Evolutionary conservation across 1,284 basidiomycete species (phyloP).

Genomic region (Irpex lacteus): DNA sequence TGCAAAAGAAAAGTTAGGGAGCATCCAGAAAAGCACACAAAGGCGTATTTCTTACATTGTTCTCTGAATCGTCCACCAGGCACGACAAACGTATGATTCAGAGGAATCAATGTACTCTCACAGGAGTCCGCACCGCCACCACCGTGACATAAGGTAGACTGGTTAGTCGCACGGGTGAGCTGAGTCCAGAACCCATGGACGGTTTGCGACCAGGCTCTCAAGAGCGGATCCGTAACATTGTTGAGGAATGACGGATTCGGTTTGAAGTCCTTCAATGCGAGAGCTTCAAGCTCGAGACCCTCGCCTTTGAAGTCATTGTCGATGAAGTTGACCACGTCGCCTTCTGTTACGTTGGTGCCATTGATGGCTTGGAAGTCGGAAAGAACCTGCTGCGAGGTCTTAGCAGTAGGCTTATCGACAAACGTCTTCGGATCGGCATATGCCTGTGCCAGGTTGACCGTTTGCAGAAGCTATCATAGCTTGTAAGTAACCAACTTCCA

Average conservation of each 20-base stretch:
- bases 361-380: conserved; percentile 64
- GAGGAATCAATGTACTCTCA: conserved; percentile 81
- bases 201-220: conserved; percentile 70
- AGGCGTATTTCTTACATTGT: conserved; percentile 47
- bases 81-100: conserved; percentile 89
- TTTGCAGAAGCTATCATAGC: conserved; percentile 67
- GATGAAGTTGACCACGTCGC: conserved; percentile 67
- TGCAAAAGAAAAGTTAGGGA: conserved; percentile 14
- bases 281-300: conserved; percentile 76
- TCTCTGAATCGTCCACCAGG: conserved; percentile 79
- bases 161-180: conserved; percentile 75
- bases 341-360: conserved; percentile 47
- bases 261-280: conserved; percentile 62
- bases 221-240: conserved; percentile 70
- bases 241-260: conserved; percentile 66
- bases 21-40: not conserved
- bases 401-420: conserved; percentile 85
- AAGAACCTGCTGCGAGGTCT: conserved; percentile 62
- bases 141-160: conserved; percentile 58
- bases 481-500: not conserved
- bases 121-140: conserved; percentile 51
- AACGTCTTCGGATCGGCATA: conserved; percentile 88
- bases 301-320: conserved; percentile 81
- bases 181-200: conserved; percentile 85
- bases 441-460: conserved; percentile 76